Evolutionary conservation across 2,329 filamentous ascomycete genomes (phyloP), one percentile per base, ranked within the genome.

Genomic region (Aspergillus fumigatiaffinis): DNA sequence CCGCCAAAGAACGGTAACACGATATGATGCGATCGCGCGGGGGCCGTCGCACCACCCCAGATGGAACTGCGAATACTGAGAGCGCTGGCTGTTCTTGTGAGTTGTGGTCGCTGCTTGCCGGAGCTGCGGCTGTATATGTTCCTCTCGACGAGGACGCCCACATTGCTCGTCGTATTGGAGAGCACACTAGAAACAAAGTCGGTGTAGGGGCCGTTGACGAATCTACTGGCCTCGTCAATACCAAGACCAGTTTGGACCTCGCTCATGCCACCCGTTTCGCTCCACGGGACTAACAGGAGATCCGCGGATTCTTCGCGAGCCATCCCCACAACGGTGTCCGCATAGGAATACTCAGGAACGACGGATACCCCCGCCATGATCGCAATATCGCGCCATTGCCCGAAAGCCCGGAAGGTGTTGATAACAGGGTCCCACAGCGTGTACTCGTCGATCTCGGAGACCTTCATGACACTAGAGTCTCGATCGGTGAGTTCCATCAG

Each of bases 381-480:
- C 0, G 91, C 86, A 1, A 97, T 82, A 61, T 92, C 90, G 69
- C 94, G 87, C 44, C 96, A 84, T 61, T 89, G 88, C 1, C 91
- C 91, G 65, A 97, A 92, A 0, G 91, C 91, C 50, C 90, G 86
- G 81, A 97, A 97, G 0, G 91, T 90, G 70, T 96, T 96, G 54
- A 97, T 86, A 3, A 97, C 87, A 0, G 93, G 91, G 67, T 97
- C 93, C 66, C 84, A 82, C 6, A 83, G 80, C 26, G 84, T 84
- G 59, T 86, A 84, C 51, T 94, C 90, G 42, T 92, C 88, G 3
- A 88, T 82, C 68, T 95, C 91, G 0, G 91, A 88, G 10, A 96
- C 91, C 66, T 91, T 88, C 93, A 97, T 97, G 66, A 97, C 93
- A 20, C 92, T 92, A 0, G 93, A 97, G 46, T 91, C 89, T 82